Conservation (phyloP, 2,329 filamentous ascomycete genomes). For the Aureobasidium sp. region DNA sequence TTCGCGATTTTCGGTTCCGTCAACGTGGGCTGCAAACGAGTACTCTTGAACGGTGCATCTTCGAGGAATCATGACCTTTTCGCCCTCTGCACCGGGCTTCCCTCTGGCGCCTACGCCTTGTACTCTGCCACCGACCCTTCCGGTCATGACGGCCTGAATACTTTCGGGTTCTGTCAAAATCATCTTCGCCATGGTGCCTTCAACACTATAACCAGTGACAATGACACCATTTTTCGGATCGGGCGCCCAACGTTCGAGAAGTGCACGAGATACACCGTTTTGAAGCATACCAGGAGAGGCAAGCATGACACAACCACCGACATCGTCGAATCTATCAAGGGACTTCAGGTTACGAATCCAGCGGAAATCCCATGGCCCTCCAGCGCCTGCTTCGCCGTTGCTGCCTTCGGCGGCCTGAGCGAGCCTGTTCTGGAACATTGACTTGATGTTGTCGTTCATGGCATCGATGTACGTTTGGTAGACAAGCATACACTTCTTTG, state of each 20-base stretch:
- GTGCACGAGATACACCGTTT: constrained; percentile 85
- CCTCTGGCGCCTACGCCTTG: constrained; percentile 53
- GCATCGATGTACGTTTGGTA: constrained; percentile 97
- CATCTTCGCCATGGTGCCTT: constrained; percentile 96
- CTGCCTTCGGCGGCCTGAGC: constrained; percentile 68
- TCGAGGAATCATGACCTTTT: constrained; percentile 84
- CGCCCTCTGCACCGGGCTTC: constrained; percentile 61
- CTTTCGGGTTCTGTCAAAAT: constrained; percentile 92
- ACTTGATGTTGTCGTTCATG: constrained; percentile 99
- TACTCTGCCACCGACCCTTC: constrained; percentile 27
- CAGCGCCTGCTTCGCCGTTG: constrained; percentile 55
- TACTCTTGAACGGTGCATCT: constrained; percentile 90
- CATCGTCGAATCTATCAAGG: constrained; percentile 90
- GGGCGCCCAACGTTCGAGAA: constrained; percentile 92
- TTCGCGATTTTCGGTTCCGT: constrained; percentile 89
- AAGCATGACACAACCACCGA: constrained; percentile 93
- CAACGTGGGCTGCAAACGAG: constrained; percentile 93
- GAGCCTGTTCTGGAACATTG: constrained; percentile 87
- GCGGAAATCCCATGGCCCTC: constrained; percentile 83
- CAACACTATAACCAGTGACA: constrained; percentile 96
- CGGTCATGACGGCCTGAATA: constrained; percentile 87
- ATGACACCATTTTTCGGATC: constrained; percentile 97
- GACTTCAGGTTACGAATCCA: constrained; percentile 88
- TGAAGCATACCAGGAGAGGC: constrained; percentile 98
- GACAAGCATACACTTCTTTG: constrained; percentile 94